phyloP scores from a whole-genome alignment of 352 stramenopile genomes.

The Phytophthora boehmeriae region DNA sequence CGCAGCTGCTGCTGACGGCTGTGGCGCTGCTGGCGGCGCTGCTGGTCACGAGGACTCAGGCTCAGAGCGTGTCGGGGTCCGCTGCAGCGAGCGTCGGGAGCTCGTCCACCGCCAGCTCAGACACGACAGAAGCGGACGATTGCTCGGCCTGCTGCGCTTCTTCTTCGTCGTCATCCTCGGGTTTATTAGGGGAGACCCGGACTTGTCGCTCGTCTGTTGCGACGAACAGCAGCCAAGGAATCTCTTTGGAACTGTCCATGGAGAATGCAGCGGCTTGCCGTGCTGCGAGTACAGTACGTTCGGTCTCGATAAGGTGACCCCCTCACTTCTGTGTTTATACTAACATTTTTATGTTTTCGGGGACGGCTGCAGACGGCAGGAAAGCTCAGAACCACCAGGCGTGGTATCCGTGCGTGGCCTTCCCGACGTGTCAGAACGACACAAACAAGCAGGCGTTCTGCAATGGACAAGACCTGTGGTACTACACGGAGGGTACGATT shows the following conservation, averaged over 20 bases:
- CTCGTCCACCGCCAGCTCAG: neutral
- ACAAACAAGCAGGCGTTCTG: constrained; percentile 70
- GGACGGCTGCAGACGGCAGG: constrained; percentile 22
- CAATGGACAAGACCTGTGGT: constrained; percentile 52
- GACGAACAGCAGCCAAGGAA: constrained; percentile 42
- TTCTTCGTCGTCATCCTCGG: constrained; percentile 19
- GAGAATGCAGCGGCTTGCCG: constrained; percentile 77
- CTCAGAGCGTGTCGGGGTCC: constrained; percentile 19
- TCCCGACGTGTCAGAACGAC: constrained; percentile 78
- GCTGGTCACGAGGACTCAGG: constrained; percentile 21
- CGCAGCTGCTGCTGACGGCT: constrained; percentile 28
- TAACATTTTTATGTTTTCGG: constrained; percentile 5
- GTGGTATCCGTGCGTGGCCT: constrained; percentile 86
- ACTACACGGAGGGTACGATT: constrained; percentile 56
- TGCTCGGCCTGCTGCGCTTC: constrained; percentile 63
- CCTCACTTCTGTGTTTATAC: neutral
- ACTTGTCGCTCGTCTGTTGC: constrained; percentile 61
- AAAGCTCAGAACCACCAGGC: constrained; percentile 71
- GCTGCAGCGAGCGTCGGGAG: constrained; percentile 5
- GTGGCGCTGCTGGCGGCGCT: constrained; percentile 7
- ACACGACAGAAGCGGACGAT: constrained; percentile 49
- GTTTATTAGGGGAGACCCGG: constrained; percentile 19
- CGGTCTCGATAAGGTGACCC: neutral
- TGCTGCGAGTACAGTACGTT: constrained; percentile 68
- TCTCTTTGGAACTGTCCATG: constrained; percentile 63